Evolutionary conservation across 352 stramenopile genomes (phyloP).

Genomic region (Phytophthora podocarpi): DNA sequence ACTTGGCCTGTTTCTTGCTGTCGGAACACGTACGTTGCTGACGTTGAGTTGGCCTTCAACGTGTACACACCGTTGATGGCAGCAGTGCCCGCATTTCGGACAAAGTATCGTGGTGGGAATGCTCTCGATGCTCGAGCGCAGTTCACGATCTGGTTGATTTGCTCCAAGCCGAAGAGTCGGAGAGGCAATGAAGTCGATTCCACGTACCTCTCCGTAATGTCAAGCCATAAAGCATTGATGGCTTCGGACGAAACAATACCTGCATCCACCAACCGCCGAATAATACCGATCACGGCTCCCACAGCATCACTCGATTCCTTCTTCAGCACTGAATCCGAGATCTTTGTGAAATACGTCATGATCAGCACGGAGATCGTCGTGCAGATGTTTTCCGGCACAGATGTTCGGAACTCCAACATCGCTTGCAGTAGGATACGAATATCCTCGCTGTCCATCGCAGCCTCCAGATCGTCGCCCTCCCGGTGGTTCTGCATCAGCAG

Average conservation of each 20-base stretch:
- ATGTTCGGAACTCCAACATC: conserved; percentile 75
- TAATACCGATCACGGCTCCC: conserved; percentile 77
- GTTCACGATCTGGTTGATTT: conserved; percentile 93
- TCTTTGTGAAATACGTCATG: conserved; percentile 84
- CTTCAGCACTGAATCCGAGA: conserved; percentile 80
- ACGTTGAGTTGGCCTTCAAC: conserved; percentile 74
- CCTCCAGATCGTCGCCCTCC: conserved; percentile 49
- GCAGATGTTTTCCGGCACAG: conserved; percentile 66
- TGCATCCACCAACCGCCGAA: conserved; percentile 80
- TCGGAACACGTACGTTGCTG: conserved; percentile 76
- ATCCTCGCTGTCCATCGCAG: conserved; percentile 79
- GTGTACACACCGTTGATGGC: conserved; percentile 94
- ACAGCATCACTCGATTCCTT: conserved; percentile 87
- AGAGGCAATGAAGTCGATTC: conserved; percentile 92
- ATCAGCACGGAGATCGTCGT: conserved; percentile 74
- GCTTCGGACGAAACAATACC: conserved; percentile 49
- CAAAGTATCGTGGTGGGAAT: conserved; percentile 88
- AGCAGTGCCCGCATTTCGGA: conserved; percentile 89
- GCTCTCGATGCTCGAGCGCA: conserved; percentile 79
- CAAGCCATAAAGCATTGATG: conserved; percentile 83
- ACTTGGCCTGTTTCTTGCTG: conserved; percentile 73
- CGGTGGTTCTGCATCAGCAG: conserved; percentile 60
- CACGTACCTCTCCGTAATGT: conserved; percentile 86
- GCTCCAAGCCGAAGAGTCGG: conserved; percentile 94
- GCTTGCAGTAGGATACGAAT: conserved; percentile 82